phyloP scores from a whole-genome alignment of 805 yeast genomes.

The Candida nanaspora region DNA sequence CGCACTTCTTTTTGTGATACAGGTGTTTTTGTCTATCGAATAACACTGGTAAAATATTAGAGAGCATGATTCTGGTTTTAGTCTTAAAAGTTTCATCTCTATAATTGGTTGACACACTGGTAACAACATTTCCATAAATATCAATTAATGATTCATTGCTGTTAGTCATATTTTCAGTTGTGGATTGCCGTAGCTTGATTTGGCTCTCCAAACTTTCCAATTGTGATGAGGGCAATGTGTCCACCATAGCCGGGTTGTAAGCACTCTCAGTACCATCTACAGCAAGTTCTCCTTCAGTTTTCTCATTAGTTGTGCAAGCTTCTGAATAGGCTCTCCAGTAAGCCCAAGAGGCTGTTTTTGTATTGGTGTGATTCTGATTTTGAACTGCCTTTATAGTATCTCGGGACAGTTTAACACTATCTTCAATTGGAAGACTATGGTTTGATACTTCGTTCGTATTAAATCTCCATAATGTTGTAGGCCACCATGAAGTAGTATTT shows the following conservation, averaged over 20 bases:
- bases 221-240: conserved; percentile 20
- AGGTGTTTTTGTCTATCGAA: conserved; percentile 24
- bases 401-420: conserved; percentile 3
- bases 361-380: conserved; percentile 10
- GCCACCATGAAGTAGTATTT: conserved; percentile 15
- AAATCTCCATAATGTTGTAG: conserved; percentile 7
- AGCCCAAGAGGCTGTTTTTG: conserved; percentile 24
- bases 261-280: conserved; percentile 23
- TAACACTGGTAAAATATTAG: conserved; percentile 10
- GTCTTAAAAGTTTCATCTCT: conserved; percentile 20
- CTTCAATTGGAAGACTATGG: background rate
- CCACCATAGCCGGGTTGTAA: conserved; percentile 18
- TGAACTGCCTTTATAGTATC: conserved; percentile 18
- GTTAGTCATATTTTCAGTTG: background rate
- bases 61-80: conserved; percentile 16
- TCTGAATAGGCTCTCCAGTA: conserved; percentile 5
- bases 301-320: conserved; percentile 1
- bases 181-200: background rate
- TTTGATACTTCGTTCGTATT: background rate
- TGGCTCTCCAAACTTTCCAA: conserved; percentile 20
- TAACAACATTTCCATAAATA: conserved; percentile 15
- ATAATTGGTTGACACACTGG: conserved; percentile 18
- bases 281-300: conserved; percentile 15
- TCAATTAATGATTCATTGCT: background rate
- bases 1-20: conserved; percentile 13